Evolutionary conservation across 2,329 filamentous ascomycete genomes (phyloP), one percentile per base, ranked within the genome.

Genomic region (Penicillium sp.): DNA sequence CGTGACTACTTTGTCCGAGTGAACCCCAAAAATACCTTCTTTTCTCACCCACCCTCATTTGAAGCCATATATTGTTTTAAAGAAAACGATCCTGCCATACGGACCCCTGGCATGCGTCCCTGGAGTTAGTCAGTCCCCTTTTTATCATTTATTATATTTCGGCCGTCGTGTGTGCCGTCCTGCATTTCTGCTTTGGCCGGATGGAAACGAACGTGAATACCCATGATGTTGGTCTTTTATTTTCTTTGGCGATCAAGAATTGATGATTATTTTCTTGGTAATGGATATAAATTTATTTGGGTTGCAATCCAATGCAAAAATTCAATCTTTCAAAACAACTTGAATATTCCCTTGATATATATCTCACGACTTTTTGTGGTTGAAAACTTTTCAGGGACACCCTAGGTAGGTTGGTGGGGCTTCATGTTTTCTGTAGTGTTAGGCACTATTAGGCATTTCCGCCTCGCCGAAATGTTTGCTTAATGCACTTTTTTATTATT

Each of bases 161-260:
- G 52, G 56, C 43, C 48, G 50, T 58, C 60, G 56, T 55, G 42
- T 58, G 47, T 57, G 56, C 42, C 51, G 54, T 48, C 54, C 49
- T 58, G 61, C 57, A 57, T 59, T 52, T 58, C 45, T 52, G 54
- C 48, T 59, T 58, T 56, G 55, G 51, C 18, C 46, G 52, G 42
- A 51, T 55, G 52, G 58, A 55, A 63, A 60, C 58, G 65, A 65
- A 60, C 62, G 59, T 66, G 66, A 68, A 69, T 70, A 69, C 67
- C 67, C 67, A 58, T 66, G 64, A 63, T 64, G 58, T 65, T 60
- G 52, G 55, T 56, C 40, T 57, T 52, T 58, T 58, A 51, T 51
- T n/a, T 53, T 51, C 42, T 46, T 44, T 54, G 53, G 47, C 54
- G 54, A 51, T 55, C 19, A 53, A 55, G 56, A 58, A 48, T 44